Base-by-base conservation (phyloP, 768 basidiomycete species). In the Boletus sp. region DNA sequence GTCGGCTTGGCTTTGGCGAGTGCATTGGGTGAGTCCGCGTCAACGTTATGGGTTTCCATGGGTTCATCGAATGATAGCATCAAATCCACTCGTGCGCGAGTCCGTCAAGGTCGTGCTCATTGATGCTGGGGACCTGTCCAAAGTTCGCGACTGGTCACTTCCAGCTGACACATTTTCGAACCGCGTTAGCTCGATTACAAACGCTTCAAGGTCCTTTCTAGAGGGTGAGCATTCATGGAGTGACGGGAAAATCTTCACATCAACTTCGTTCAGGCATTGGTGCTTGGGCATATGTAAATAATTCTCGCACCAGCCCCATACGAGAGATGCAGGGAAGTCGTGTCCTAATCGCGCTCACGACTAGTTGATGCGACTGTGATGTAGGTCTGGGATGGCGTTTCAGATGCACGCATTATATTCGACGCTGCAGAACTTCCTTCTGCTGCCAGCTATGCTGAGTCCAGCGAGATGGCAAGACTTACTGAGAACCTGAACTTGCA, bases 401-500 rank as follows among this genome's bases (percentile, higher is more conserved):
- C 91, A 1, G 84, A 87, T 63, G 87, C 93, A 8, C 81, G 90
- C 15, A 86, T 94, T 50, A 76, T 77, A 7, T 95, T 95, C 65
- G 77, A 80, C 39, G 78, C 87, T 0, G 74, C 81, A 1, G 81
- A 85, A 20, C 71, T 52, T 55, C 69, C 47, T 50, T 58, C 40
- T 59, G 63, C 18, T 51, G 55, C 59, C 66, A 17, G 69, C 56
- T 76, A 71, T 30, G 32, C 56, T 2, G 66, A 71, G 24, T 69
- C 66, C 7, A 57, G 58, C 30, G 77, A 78, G 71, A 92, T 98
- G 89, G 86, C 94, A 15, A 85, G 84, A 24, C 76, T 98, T 65
- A 93, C 88, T 0, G 97, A 99, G 73, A 98, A 95, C 66, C 76
- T 94, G 45, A 98, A 98, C 67, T 78, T 99, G 1, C 97, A 98